Conservation (phyloP, 2,329 filamentous ascomycete genomes). For the Pestalotiopsis sp. region DNA sequence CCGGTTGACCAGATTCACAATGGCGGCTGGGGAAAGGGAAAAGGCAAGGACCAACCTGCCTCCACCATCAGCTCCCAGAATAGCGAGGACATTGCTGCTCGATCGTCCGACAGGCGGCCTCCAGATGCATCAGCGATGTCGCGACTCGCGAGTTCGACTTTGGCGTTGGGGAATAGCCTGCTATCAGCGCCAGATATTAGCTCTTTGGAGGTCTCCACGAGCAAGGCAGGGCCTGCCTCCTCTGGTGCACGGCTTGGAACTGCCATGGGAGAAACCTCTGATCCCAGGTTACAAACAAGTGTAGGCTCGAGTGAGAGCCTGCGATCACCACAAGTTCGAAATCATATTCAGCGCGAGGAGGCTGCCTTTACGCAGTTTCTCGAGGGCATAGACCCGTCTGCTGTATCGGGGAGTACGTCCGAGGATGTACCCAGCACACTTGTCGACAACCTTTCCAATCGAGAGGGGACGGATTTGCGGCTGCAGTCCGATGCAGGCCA, state of each 20-base stretch:
- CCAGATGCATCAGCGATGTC: conserved; percentile 18
- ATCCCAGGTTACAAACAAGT: neutral
- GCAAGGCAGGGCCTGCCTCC: conserved; percentile 5
- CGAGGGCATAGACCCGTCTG: conserved; percentile 25
- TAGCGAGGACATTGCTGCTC: neutral
- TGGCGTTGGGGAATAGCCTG: conserved; percentile 26
- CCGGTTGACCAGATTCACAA: neutral
- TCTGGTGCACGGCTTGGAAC: neutral
- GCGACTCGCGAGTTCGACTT: conserved; percentile 24
- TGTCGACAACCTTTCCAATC: neutral
- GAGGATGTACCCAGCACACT: neutral
- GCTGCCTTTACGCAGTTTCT: conserved; percentile 39
- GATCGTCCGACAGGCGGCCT: neutral
- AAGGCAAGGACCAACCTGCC: neutral
- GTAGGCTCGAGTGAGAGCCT: conserved; percentile 22
- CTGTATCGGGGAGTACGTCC: conserved; percentile 3
- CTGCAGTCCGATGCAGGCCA: neutral
- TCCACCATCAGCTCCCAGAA: neutral
- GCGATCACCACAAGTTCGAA: conserved; percentile 27
- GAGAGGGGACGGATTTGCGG: neutral
- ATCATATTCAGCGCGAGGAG: conserved; percentile 33
- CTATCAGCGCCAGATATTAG: conserved; percentile 16
- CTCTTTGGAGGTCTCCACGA: neutral
- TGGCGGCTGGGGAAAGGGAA: neutral
- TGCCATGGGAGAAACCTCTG: conserved; percentile 11